phyloP scores from a whole-genome alignment of 192 early-diverging fungal species.

The Physocladia obscura region DNA sequence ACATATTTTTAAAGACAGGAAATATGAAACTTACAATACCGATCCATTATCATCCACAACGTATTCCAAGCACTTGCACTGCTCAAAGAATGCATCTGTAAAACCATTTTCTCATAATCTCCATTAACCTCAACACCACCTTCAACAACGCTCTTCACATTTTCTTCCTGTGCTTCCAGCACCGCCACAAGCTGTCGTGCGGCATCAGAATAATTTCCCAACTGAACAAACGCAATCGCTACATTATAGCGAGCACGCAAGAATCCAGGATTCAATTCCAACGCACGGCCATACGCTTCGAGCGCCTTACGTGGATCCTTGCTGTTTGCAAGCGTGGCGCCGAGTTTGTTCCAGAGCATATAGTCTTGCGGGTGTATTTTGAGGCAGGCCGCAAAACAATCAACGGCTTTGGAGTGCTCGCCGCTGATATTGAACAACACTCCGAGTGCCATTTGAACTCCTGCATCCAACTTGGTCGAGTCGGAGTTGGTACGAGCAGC shows the following conservation, averaged over 20 bases:
- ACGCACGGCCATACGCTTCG: slow-evolving; percentile 89
- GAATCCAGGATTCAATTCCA: slow-evolving; percentile 92
- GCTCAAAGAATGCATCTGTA: slow-evolving; percentile 40
- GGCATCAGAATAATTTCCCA: slow-evolving; percentile 84
- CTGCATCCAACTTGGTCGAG: slow-evolving; percentile 67
- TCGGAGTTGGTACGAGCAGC: slow-evolving; percentile 68
- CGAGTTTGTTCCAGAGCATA: slow-evolving; percentile 94
- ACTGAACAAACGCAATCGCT: slow-evolving; percentile 85
- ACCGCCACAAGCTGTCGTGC: slow-evolving; percentile 91
- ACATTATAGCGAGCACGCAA: slow-evolving; percentile 96
- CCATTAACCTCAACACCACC: slow-evolving; percentile 41
- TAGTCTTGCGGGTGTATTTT: slow-evolving; percentile 86
- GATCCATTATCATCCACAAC: slow-evolving; percentile 64
- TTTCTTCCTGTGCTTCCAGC: slow-evolving; percentile 70
- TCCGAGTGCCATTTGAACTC: slow-evolving; percentile 92
- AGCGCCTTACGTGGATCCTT: slow-evolving; percentile 74
- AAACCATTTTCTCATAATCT: slow-evolving; percentile 34
- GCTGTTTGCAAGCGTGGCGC: slow-evolving; percentile 93
- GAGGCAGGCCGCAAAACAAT: slow-evolving; percentile 94
- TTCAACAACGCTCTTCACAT: slow-evolving; percentile 36
- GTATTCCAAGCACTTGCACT: slow-evolving; percentile 80
- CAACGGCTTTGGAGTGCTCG: slow-evolving; percentile 94
- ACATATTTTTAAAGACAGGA: background rate
- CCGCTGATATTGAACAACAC: slow-evolving; percentile 90
- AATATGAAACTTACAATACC: slow-evolving; percentile 39